These are phyloP conservation scores for Boletus rex-veris DNA, from an alignment of 768 basidiomycete species.

Conservation along the genomic window DNA sequence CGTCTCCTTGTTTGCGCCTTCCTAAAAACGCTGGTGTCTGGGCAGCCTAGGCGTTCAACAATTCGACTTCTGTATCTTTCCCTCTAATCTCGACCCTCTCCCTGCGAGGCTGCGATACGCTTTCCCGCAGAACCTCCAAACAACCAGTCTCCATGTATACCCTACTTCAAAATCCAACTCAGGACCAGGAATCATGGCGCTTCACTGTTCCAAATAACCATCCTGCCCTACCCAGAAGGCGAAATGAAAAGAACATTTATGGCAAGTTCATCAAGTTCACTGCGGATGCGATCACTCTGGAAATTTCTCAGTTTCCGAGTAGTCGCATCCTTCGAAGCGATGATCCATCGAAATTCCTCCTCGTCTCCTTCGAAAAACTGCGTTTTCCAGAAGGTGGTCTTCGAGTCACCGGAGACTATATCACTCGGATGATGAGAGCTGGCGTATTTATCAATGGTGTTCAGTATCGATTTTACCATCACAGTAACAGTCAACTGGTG, in stretches of 20 bases:
- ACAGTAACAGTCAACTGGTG: conserved; percentile 69
- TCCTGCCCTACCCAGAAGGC: conserved; percentile 26
- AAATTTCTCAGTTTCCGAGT: conserved; percentile 46
- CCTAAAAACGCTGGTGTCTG: conserved; percentile 8
- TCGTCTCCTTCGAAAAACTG: conserved; percentile 50
- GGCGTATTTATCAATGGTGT: conserved; percentile 56
- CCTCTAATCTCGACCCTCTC: neutral
- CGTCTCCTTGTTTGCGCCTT: conserved; percentile 5
- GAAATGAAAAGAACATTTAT: conserved; percentile 26
- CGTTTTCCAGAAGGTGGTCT: conserved; percentile 53
- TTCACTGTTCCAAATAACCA: conserved; percentile 39
- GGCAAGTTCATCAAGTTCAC: conserved; percentile 55
- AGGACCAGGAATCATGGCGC: conserved; percentile 51
- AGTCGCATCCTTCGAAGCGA: conserved; percentile 60
- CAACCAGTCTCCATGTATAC: conserved; percentile 18
- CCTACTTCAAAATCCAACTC: conserved; percentile 39
- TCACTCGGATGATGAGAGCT: conserved; percentile 48
- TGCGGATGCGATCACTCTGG: conserved; percentile 46
- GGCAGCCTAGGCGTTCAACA: neutral
- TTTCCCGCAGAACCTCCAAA: neutral
- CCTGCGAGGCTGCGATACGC: neutral
- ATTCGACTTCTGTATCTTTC: conserved; percentile 1
- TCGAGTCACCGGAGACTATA: conserved; percentile 51
- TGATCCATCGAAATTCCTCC: conserved; percentile 53
- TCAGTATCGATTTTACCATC: conserved; percentile 68